Percentiles rank a stretch among this genome's conserved stretches.
Conservation (phyloP, 2,329 filamentous ascomycete genomes). For the Aquanectria penicillioides region DNA sequence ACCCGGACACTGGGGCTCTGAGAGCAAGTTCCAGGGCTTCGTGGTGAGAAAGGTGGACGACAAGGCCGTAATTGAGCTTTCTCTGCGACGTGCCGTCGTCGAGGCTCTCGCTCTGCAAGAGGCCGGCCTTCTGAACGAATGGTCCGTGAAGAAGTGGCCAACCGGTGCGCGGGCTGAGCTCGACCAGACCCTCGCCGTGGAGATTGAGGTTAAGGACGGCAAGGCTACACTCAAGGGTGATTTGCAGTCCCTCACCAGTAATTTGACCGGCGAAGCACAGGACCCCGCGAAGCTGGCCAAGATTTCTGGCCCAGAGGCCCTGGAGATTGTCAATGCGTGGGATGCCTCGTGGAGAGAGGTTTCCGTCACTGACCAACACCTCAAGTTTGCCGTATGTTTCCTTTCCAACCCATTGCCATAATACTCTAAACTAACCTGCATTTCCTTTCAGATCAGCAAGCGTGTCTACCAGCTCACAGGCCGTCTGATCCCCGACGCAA, state of each 20-base stretch:
- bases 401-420: neutral
- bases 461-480: conserved; percentile 85
- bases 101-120: conserved; percentile 60
- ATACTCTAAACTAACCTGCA: conserved; percentile 25
- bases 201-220: conserved; percentile 54
- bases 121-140: conserved; percentile 42
- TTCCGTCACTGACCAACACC: conserved; percentile 65
- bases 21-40: conserved; percentile 58
- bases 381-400: conserved; percentile 79
- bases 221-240: conserved; percentile 53
- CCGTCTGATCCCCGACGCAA: conserved; percentile 76
- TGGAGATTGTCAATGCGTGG: conserved; percentile 56
- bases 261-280: conserved; percentile 44
- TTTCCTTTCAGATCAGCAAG: conserved; percentile 75
- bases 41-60: conserved; percentile 53
- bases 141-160: conserved; percentile 48
- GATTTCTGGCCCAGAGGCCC: conserved; percentile 52
- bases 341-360: conserved; percentile 67
- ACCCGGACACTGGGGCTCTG: conserved; percentile 60
- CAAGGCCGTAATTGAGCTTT: conserved; percentile 56
- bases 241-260: conserved; percentile 45
- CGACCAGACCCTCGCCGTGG: conserved; percentile 47
- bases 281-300: conserved; percentile 37
- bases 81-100: conserved; percentile 61
- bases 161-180: conserved; percentile 47